Conservation (phyloP, 1,284 basidiomycete species). For the Exobasidium rhododendri region DNA sequence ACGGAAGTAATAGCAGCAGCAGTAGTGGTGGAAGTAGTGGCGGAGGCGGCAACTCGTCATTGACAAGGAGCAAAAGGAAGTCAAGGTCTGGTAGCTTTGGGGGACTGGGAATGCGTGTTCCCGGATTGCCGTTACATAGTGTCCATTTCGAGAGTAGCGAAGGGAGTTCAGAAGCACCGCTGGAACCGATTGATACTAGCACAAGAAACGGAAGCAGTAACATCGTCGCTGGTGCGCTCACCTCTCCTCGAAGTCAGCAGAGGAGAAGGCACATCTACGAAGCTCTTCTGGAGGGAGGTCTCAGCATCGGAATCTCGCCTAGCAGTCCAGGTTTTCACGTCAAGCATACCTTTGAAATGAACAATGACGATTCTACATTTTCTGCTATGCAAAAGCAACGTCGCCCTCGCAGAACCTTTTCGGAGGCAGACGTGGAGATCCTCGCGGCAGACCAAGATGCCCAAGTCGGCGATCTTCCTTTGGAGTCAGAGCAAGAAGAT, state of each 20-base stretch:
- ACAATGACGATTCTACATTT: background rate
- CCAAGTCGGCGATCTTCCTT: background rate
- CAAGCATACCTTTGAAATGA: background rate
- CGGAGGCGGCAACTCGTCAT: background rate
- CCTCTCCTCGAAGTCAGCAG: background rate
- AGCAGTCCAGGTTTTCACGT: slow-evolving; percentile 51
- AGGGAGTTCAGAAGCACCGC: background rate
- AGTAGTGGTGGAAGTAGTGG: slow-evolving; percentile 5
- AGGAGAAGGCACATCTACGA: slow-evolving; percentile 22
- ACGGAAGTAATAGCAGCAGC: background rate
- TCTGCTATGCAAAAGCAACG: background rate
- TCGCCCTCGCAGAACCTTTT: background rate
- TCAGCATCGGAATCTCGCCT: slow-evolving; percentile 48
- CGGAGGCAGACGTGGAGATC: background rate
- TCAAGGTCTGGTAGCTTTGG: slow-evolving; percentile 2
- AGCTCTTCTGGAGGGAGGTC: slow-evolving; percentile 43
- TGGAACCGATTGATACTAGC: background rate
- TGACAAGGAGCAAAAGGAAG: background rate
- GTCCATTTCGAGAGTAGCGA: background rate
- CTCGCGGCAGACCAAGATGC: background rate
- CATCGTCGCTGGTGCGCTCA: background rate
- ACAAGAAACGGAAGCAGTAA: background rate
- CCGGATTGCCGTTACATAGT: background rate
- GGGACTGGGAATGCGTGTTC: slow-evolving; percentile 8
- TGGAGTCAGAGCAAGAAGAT: background rate